A percentile compares a stretch with the other conserved stretches of the same genome.
phyloP scores from a whole-genome alignment of 2,329 filamentous ascomycete genomes.

The Colletotrichum graminicola region DNA sequence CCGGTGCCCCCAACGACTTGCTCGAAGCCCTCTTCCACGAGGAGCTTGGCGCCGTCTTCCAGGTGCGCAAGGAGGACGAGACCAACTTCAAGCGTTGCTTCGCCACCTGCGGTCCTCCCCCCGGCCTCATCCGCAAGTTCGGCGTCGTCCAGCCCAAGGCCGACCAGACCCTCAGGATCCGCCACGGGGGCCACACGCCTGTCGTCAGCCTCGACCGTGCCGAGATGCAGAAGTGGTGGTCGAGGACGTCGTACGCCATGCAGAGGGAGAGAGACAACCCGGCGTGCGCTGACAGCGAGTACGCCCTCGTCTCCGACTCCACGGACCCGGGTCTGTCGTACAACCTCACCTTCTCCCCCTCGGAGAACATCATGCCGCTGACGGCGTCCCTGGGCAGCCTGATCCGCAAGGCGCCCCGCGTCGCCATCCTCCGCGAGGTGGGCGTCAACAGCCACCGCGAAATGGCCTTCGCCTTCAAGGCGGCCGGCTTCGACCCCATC shows the following conservation, averaged over 20 bases:
- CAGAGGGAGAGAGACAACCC: constrained; percentile 92
- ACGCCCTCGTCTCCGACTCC: constrained; percentile 78
- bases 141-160: constrained; percentile 77
- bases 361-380: constrained; percentile 80
- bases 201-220: constrained; percentile 77
- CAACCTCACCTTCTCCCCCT: constrained; percentile 83
- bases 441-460: constrained; percentile 97
- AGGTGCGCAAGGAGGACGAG: constrained; percentile 87
- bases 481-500: constrained; percentile 89
- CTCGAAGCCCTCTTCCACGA: constrained; percentile 92
- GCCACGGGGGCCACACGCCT: constrained; percentile 73
- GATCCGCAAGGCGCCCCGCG: constrained; percentile 74
- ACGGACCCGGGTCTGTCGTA: constrained; percentile 86
- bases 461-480: constrained; percentile 96
- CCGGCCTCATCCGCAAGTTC: constrained; percentile 85
- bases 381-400: constrained; percentile 60
- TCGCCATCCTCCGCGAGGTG: constrained; percentile 94
- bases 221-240: constrained; percentile 88
- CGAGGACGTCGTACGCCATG: constrained; percentile 89
- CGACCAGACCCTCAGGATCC: constrained; percentile 83
- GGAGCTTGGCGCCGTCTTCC: constrained; percentile 95
- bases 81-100: constrained; percentile 90
- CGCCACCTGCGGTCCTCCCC: constrained; percentile 87
- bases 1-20: constrained; percentile 71
- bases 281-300: constrained; percentile 86